phyloP scores from a whole-genome alignment of 169 alveolate genomes.

The Plasmodium fragile region DNA sequence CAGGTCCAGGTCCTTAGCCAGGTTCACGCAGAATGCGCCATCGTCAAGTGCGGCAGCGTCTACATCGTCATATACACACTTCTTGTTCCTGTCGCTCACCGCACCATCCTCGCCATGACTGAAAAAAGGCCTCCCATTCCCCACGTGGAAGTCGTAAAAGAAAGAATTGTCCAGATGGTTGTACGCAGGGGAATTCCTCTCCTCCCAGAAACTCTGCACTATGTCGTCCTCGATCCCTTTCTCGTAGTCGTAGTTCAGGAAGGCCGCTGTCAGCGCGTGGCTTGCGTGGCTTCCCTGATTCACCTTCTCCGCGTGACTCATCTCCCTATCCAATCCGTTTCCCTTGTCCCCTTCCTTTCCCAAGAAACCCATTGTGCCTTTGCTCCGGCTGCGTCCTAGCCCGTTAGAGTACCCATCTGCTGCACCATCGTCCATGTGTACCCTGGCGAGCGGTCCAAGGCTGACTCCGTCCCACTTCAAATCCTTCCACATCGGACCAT shows the following conservation, averaged over 20 bases:
- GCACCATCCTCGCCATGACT: not conserved
- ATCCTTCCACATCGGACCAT: not conserved
- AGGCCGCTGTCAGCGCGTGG: not conserved
- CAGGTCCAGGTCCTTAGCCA: slow-evolving; percentile 4
- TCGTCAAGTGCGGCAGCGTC: not conserved
- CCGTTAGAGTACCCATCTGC: not conserved
- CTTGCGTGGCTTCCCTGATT: not conserved
- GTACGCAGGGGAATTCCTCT: no score
- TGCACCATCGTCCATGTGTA: not conserved
- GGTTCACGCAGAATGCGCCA: slow-evolving; percentile 5
- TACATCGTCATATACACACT: not conserved
- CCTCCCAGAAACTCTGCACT: not conserved
- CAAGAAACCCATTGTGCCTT: not conserved
- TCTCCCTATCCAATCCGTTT: not conserved
- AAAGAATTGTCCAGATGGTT: not conserved
- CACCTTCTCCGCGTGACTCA: not conserved
- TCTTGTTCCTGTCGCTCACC: not conserved
- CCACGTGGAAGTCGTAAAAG: not conserved
- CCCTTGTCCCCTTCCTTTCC: not conserved
- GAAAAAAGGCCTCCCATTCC: not conserved
- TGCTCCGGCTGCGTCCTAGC: not conserved
- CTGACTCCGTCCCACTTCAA: not conserved
- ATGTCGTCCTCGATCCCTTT: not conserved
- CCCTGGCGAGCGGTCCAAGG: not conserved
- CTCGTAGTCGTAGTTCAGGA: not conserved